These are phyloP conservation scores for Acer saccharum DNA, from an alignment of 345 rosid species.

Conservation along the genomic window DNA sequence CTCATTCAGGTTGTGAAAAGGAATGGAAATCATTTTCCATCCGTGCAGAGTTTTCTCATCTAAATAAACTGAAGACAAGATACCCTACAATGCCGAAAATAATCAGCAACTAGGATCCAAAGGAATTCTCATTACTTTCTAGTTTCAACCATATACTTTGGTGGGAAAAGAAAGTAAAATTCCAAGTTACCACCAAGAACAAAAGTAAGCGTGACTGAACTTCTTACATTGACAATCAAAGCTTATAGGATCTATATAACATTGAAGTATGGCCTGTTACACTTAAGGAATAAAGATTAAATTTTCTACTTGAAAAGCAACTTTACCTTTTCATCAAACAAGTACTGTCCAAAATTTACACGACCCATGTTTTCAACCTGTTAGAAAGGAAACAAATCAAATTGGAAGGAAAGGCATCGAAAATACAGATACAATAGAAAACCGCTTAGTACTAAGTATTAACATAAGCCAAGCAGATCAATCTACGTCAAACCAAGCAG, in stretches of 20 bases:
- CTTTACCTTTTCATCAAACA: slow-evolving; percentile 82
- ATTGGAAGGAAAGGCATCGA: neutral
- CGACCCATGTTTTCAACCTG: slow-evolving; percentile 99
- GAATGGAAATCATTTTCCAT: slow-evolving; percentile 84
- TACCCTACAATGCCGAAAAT: slow-evolving; percentile 54
- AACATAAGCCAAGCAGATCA: neutral
- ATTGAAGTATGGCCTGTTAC: slow-evolving; percentile 2
- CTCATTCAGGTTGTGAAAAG: slow-evolving; percentile 73
- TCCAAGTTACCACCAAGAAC: slow-evolving; percentile 2
- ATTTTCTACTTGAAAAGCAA: slow-evolving; percentile 6
- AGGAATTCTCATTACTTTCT: neutral
- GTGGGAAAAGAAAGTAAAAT: neutral
- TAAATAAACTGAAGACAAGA: slow-evolving; percentile 71
- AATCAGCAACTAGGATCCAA: slow-evolving; percentile 1
- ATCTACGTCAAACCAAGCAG: neutral
- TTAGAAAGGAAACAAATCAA: slow-evolving; percentile 15
- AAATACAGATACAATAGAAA: neutral
- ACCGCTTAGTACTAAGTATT: neutral
- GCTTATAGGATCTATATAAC: neutral
- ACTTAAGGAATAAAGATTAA: slow-evolving; percentile 8
- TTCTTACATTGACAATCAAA: neutral
- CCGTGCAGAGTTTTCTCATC: slow-evolving; percentile 56
- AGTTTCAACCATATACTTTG: neutral
- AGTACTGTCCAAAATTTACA: slow-evolving; percentile 74
- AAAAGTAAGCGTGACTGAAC: neutral